Base-by-base conservation (phyloP, 2,329 filamentous ascomycete genomes). In the Myriangium duriaei region DNA sequence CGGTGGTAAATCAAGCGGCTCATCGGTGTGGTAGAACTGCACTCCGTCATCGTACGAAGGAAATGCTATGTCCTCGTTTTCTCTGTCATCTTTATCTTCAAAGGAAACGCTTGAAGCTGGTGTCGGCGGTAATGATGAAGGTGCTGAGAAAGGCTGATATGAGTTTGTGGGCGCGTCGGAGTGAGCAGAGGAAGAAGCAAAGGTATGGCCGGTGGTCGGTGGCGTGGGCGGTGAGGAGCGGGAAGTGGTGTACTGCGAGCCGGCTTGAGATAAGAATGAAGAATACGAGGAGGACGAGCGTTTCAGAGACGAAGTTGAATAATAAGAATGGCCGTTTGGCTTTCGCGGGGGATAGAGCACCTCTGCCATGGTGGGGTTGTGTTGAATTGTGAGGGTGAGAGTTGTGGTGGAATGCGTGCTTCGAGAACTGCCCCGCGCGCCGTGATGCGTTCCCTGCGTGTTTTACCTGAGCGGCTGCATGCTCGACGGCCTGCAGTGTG, bases 41-140 rank as follows among this genome's bases (percentile, higher is more conserved):
- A 48, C 49, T 12, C 36, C 36, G 37, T 51, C 46, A 40, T 55
- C 56, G 49, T 67, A 69, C 37, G 60, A 55, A 6, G 65, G 64
- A 46, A 70, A 67, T 4, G 56, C 48, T 39, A 68, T 56, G 30
- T 56, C 55, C 15, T 55, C 61, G 30, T 74, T 68, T 26, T 69
- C 63, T 26, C 64, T 56, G 42, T 70, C 61, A 32, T 67, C 53
- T 42, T 72, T 69, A 32, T 68, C 72, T 39, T 72, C 68, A 39
- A 80, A 59, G 10, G 76, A 80, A 39, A 78, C 58, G 47, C 71
- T 79, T 49, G 74, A 77, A 12, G 71, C 69, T 4, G 76, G 71
- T 3, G 76, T 81, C 2, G 77, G 79, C 15, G 67, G 64, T 52
- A 68, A 72, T 2, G 76, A 78, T 4, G 69, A 67, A 40, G 51